Conservation (phyloP, 2,329 filamentous ascomycete species). For the Trichoderma sp. region DNA sequence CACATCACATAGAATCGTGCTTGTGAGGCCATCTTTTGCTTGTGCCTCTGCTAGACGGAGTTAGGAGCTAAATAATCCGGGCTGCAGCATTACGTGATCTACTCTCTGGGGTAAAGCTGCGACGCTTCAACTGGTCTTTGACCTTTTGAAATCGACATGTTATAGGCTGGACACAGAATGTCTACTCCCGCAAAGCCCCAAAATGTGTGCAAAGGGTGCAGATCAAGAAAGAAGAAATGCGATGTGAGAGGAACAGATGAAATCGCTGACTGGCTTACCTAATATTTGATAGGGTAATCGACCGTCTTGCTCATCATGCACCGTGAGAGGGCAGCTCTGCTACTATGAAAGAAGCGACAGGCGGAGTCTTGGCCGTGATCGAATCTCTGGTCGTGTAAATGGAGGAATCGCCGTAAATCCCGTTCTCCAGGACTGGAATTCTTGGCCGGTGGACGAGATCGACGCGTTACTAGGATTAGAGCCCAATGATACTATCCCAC, state of each 20-base stretch:
- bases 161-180: constrained; percentile 27
- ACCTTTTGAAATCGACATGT: not conserved
- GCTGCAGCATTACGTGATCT: constrained; percentile 18
- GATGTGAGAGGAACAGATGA: constrained; percentile 28
- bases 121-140: not conserved
- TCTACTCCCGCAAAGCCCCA: constrained; percentile 34
- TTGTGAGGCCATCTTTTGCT: not conserved
- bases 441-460: constrained; percentile 20
- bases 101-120: not conserved
- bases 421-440: not conserved
- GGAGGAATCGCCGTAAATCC: not conserved
- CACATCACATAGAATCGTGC: not conserved
- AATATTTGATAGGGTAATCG: constrained; percentile 29
- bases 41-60: not conserved
- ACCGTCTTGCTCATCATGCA: constrained; percentile 32
- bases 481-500: not conserved
- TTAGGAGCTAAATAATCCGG: constrained; percentile 19
- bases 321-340: constrained; percentile 34
- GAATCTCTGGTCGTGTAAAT: not conserved
- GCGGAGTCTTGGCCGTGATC: not conserved
- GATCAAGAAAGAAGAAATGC: constrained; percentile 37
- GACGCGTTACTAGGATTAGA: not conserved
- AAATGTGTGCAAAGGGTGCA: constrained; percentile 36
- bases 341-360: constrained; percentile 29
- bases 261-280: not conserved